Evolutionary conservation across 176 grass and related monocot genomes (phyloP), one percentile per base, ranked within the genome.

Genomic region (Oryza brachyantha): DNA sequence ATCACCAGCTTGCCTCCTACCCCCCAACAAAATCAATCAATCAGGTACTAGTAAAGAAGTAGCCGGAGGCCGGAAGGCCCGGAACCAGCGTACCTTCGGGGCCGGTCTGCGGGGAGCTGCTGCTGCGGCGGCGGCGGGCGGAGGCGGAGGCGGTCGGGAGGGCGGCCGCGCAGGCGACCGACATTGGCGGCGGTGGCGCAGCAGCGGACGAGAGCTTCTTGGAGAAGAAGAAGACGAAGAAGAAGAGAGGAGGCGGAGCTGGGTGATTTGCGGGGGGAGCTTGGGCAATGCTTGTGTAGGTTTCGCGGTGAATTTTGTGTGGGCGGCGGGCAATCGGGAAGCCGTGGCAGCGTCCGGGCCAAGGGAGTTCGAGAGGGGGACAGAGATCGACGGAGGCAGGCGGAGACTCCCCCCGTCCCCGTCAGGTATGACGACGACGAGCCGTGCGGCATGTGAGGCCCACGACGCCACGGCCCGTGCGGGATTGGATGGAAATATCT

Each of bases 261-360:
- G 1, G 77, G 64, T 68, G 7, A 68, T 68, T 40, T 16, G 66
- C 42, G 48, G 29, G 21, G 40, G n/a, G 5, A 19, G 5, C 2
- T 0, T 3, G 36, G 28, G 32, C 21, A 68, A 26, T n/a, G 63
- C 64, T 64, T 80, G 69, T 57, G 24, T 10, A 57, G 52, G 52
- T 24, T 57, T 57, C 62, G 52, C 16, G 4, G n/a, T 0, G 27
- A 24, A 57, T 3, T 27, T 50, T 37, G 75, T 79, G 70, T 84
- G 87, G 76, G 64, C 68, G 70, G 65, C 71, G 6, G 36, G 22
- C 7, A 29, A 72, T 21, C 34, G 17, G 80, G 82, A 38, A 24
- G 71, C 71, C 87, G 87, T 85, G 87, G 87, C 87, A 62, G 72
- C 57, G 43, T n/a, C 77, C 8, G 21, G 72, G 71, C 82, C 87